Percentiles rank a stretch among this genome's conserved stretches.
These are phyloP conservation scores for Chalciporus piperatoides DNA, from an alignment of 1,284 basidiomycete species.

Conservation along the genomic window DNA sequence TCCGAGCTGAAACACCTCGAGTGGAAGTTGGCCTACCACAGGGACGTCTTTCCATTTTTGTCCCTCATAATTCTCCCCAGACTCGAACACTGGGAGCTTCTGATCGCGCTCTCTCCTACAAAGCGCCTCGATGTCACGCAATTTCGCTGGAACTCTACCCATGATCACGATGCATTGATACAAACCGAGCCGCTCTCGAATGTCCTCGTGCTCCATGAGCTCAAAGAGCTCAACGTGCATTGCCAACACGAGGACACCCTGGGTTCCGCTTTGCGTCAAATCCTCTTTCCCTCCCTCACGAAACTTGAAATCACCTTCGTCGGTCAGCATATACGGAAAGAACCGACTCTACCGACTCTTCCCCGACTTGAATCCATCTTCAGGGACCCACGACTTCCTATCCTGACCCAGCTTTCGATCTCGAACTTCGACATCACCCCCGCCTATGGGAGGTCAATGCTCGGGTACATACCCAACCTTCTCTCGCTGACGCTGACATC, in stretches of 20 bases:
- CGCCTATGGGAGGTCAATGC: slow-evolving; percentile 31
- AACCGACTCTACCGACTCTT: slow-evolving; percentile 20
- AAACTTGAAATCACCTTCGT: slow-evolving; percentile 40
- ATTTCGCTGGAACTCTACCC: slow-evolving; percentile 32
- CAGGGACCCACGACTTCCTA: slow-evolving; percentile 40
- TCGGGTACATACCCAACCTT: slow-evolving; percentile 40
- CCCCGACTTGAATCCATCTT: slow-evolving; percentile 40
- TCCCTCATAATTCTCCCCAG: slow-evolving; percentile 28
- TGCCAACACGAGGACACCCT: slow-evolving; percentile 39
- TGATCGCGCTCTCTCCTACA: slow-evolving; percentile 28
- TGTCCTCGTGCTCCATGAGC: slow-evolving; percentile 27
- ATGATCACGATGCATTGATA: slow-evolving; percentile 25
- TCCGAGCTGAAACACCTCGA: slow-evolving; percentile 23
- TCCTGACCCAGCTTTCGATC: slow-evolving; percentile 36
- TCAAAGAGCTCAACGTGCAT: slow-evolving; percentile 43
- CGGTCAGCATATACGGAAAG: slow-evolving; percentile 26
- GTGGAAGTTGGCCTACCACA: slow-evolving; percentile 32
- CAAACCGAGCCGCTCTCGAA: slow-evolving; percentile 29
- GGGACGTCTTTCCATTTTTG: slow-evolving; percentile 32
- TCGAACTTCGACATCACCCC: slow-evolving; percentile 32
- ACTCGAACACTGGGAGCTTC: slow-evolving; percentile 32
- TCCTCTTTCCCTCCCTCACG: slow-evolving; percentile 41
- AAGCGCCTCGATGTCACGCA: slow-evolving; percentile 28
- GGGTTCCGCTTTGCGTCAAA: slow-evolving; percentile 38
- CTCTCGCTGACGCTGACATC: slow-evolving; percentile 35